phyloP scores from a whole-genome alignment of 1,139 yeast genomes.

The Geotrichum candidum region DNA sequence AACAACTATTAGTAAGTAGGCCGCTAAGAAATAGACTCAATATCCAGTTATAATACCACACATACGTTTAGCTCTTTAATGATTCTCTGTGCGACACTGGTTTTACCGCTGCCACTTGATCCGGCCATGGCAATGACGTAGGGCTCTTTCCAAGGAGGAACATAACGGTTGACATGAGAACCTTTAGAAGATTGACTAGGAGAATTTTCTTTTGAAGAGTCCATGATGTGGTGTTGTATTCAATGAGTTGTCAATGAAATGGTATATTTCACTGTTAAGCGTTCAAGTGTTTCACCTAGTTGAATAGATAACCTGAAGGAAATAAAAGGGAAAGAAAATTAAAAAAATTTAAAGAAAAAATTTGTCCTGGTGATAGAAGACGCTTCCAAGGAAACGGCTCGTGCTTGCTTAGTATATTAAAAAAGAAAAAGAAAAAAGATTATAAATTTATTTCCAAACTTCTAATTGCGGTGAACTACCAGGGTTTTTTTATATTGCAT shows the following conservation, averaged over 20 bases:
- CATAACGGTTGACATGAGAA: slow-evolving; percentile 21
- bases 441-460: background rate
- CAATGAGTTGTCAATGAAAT: background rate
- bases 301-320: background rate
- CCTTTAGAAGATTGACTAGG: background rate
- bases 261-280: background rate
- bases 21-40: background rate
- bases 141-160: slow-evolving; percentile 95
- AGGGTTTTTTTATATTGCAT: background rate
- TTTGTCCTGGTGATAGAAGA: background rate
- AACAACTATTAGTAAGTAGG: background rate
- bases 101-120: slow-evolving; percentile 90
- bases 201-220: background rate
- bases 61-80: slow-evolving; percentile 55
- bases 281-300: background rate
- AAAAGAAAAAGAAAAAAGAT: no score
- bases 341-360: background rate
- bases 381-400: background rate
- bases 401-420: no score
- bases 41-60: background rate
- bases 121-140: slow-evolving; percentile 95
- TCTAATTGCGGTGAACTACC: background rate
- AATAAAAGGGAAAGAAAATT: background rate
- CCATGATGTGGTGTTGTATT: background rate
- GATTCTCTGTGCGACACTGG: slow-evolving; percentile 81